A percentile compares a stretch with the other conserved stretches of the same genome.
phyloP scores from a whole-genome alignment of 2,329 filamentous ascomycete genomes.

The Neofusicoccum parvum region DNA sequence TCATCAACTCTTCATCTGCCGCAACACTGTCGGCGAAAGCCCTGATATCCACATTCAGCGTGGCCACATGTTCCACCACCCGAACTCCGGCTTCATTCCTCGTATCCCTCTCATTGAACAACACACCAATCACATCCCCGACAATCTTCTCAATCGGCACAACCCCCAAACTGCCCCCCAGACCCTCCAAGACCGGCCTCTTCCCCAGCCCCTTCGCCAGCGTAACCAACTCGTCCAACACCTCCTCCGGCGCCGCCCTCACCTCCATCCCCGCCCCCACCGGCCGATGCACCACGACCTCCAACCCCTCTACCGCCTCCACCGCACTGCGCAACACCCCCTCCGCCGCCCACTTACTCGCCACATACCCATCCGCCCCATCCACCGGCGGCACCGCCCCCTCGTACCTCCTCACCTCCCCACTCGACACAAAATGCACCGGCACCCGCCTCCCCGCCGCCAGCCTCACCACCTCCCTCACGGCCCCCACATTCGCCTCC shows the following conservation, averaged over 20 bases:
- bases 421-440: constrained; percentile 27
- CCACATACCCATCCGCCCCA: constrained; percentile 22
- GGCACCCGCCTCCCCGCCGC: constrained; percentile 20
- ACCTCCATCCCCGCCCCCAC: constrained; percentile 20
- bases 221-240: constrained; percentile 1
- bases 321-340: constrained; percentile 20
- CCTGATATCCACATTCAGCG: too few relatives aligned
- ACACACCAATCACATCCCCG: too few relatives aligned
- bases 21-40: too few relatives aligned
- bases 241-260: constrained; percentile 20
- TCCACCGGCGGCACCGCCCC: constrained; percentile 2
- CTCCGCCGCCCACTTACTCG: constrained; percentile 25
- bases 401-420: neutral
- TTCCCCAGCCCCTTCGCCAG: too few relatives aligned
- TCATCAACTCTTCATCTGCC: too few relatives aligned
- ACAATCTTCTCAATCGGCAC: too few relatives aligned
- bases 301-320: constrained; percentile 13
- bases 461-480: constrained; percentile 19
- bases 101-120: too few relatives aligned
- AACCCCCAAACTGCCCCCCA: too few relatives aligned
- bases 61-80: too few relatives aligned
- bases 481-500: constrained; percentile 27
- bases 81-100: too few relatives aligned
- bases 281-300: neutral
- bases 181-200: too few relatives aligned